Conservation (phyloP, 257 asterid genomes). For the Solanum virginianum region DNA sequence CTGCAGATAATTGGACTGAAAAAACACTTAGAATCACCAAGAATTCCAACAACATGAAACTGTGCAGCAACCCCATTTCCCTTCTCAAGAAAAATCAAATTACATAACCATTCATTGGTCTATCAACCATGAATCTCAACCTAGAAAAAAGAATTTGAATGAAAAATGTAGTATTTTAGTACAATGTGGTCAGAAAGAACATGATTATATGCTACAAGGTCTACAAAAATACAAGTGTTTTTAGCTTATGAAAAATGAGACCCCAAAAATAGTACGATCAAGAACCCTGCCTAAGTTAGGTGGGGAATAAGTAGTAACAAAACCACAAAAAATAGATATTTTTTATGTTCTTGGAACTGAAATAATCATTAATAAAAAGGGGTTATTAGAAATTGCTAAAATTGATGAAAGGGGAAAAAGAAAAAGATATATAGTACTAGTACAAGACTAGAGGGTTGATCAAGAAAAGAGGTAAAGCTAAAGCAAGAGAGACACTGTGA, state of each 20-base stretch:
- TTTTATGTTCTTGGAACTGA: conserved; percentile 10
- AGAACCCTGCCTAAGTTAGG: conserved; percentile 1
- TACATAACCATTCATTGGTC: conserved; percentile 18
- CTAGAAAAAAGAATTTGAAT: conserved; percentile 3
- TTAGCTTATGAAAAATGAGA: conserved; percentile 7
- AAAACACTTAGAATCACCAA: conserved; percentile 21
- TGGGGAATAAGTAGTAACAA: not conserved
- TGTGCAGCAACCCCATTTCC: conserved; percentile 40
- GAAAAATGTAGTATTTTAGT: not conserved
- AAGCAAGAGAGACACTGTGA: conserved; percentile 17
- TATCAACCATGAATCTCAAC: conserved; percentile 9
- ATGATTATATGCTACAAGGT: conserved; percentile 17
- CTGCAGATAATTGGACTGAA: conserved; percentile 53
- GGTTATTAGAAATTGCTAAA: conserved; percentile 11
- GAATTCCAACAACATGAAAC: conserved; percentile 15
- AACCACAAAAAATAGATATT: not conserved
- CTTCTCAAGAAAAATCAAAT: conserved; percentile 13
- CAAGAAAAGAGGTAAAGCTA: conserved; percentile 17
- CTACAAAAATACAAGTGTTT: conserved; percentile 5
- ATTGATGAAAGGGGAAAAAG: conserved; percentile 22
- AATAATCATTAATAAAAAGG: conserved; percentile 14
- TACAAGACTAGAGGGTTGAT: conserved; percentile 2
- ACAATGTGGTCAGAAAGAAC: conserved; percentile 17
- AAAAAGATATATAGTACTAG: not conserved
- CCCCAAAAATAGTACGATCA: conserved; percentile 23